phyloP scores from a whole-genome alignment of 2,329 filamentous ascomycete genomes.

The Diaporthe sp. region DNA sequence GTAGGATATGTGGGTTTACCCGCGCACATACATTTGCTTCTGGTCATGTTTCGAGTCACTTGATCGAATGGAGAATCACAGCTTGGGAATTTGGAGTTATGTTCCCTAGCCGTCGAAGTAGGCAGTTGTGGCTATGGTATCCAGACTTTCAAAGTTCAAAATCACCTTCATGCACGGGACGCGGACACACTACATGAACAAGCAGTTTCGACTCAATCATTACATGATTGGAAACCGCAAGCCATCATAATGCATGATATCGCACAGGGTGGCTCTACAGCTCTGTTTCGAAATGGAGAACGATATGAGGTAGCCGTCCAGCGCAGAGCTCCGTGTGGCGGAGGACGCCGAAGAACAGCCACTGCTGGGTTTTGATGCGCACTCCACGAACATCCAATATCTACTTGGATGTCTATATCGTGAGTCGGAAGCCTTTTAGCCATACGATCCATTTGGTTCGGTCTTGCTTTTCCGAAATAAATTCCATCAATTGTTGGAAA shows the following conservation, averaged over 20 bases:
- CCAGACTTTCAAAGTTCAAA: too few relatives aligned
- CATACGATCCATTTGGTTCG: background rate
- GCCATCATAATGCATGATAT: background rate
- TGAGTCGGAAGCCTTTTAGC: too few relatives aligned
- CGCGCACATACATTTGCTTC: background rate
- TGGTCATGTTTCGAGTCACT: constrained; percentile 24
- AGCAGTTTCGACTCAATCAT: background rate
- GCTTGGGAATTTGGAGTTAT: background rate
- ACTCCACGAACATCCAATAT: background rate
- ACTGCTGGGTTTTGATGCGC: background rate
- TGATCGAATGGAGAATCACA: background rate
- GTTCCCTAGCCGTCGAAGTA: background rate
- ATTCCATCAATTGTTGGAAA: background rate
- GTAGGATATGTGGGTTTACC: constrained; percentile 3
- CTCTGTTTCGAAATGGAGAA: background rate
- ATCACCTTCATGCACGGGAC: too few relatives aligned
- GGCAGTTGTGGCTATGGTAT: background rate
- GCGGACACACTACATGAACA: background rate
- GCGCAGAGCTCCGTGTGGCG: constrained; percentile 9
- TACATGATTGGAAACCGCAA: background rate
- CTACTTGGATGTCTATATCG: background rate
- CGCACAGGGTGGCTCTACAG: background rate
- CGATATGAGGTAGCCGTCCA: background rate
- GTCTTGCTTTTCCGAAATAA: background rate
- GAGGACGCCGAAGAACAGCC: constrained; percentile 11